These are phyloP conservation scores for Passiflora organensis DNA, from an alignment of 345 rosid genomes.

Conservation along the genomic window DNA sequence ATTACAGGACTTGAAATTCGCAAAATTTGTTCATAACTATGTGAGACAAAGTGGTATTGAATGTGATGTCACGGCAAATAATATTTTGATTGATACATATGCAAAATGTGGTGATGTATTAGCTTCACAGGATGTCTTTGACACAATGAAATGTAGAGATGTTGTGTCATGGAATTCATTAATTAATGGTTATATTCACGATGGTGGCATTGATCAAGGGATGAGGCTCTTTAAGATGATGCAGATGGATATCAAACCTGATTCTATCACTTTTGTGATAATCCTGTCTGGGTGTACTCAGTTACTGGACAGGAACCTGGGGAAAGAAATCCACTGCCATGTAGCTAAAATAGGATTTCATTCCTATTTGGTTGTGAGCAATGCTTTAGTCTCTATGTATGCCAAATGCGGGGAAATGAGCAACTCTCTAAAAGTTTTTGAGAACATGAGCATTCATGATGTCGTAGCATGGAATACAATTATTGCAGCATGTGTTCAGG, in stretches of 20 bases:
- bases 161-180: constrained; percentile 62
- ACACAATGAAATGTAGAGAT: constrained; percentile 41
- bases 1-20: constrained; percentile 34
- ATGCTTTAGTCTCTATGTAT: constrained; percentile 58
- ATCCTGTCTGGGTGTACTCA: constrained; percentile 38
- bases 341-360: constrained; percentile 39
- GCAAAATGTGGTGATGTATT: constrained; percentile 46
- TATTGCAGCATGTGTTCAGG: constrained; percentile 47
- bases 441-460: constrained; percentile 38
- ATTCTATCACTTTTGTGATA: constrained; percentile 45
- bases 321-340: constrained; percentile 47
- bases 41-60: constrained; percentile 31
- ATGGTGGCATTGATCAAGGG: constrained; percentile 34
- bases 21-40: constrained; percentile 41
- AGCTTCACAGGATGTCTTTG: constrained; percentile 44
- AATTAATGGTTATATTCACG: constrained; percentile 43
- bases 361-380: constrained; percentile 37
- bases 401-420: constrained; percentile 43
- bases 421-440: constrained; percentile 42
- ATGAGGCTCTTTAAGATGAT: constrained; percentile 42
- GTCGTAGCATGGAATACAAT: constrained; percentile 59
- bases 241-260: constrained; percentile 35
- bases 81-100: constrained; percentile 55
- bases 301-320: constrained; percentile 29
- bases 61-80: constrained; percentile 35